Base-by-base conservation (phyloP, 805 yeast species). In the Yarrowia porcina region DNA sequence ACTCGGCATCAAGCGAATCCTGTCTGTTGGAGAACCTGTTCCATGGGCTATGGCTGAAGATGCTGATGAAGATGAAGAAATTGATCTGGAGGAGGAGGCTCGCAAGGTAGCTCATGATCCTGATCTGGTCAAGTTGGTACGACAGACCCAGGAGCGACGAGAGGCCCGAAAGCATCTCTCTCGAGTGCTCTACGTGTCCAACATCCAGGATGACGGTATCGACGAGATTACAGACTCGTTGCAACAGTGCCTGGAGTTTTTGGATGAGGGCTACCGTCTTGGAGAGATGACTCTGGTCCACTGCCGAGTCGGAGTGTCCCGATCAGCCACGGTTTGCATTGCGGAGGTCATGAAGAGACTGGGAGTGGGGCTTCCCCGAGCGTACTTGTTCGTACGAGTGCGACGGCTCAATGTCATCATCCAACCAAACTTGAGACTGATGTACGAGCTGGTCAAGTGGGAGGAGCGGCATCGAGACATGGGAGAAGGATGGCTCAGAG, bases 241-340 rank as follows among this genome's bases (percentile, higher is more conserved):
- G 45, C 83, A 85, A 13, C 79, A 80, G 39, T 85, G 92, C 21
- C 76, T 93, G 41, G 76, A 81, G 1, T 89, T 84, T 69, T 82
- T 91, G 59, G 87, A 89, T 61, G 80, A 78, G 27, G 82, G 83
- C 18, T 76, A 77, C 66, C 67, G 72, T 20, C 67, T 67, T 0
- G 75, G 74, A 36, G 83, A 83, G 21, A 69, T 81, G 49, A 83
- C 86, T 1, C 77, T 93, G 65, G 92, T 93, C 11, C 98, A 93
- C 73, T 93, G 98, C 69, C 88, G 96, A 70, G 97, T 90, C 52
- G 98, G 98, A 0, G 98, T 93, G 3, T 89, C 97, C 0, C 78
- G 98, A 63, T 89, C 96, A 2, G 98, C 97, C 0, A 90, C 97
- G 0, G 96, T 93, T 11, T 93, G 96, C 68, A 93, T 93, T 67